These are phyloP conservation scores for Dimargaris cristalligena DNA, from an alignment of 192 early-diverging fungal species.

Conservation along the genomic window DNA sequence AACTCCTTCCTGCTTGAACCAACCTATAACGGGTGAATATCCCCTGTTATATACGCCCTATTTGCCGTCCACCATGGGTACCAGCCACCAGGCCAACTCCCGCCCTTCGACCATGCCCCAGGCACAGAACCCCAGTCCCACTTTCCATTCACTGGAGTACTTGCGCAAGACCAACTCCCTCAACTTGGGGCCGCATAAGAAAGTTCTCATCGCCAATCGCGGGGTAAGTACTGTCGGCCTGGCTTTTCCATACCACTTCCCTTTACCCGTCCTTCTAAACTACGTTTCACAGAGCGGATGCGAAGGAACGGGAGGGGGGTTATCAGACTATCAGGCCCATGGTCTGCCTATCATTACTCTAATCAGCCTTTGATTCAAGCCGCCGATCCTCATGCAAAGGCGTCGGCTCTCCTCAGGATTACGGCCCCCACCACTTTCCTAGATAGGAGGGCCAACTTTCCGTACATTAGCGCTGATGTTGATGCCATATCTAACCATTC, in stretches of 20 bases:
- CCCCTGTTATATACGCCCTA: too few species aligned
- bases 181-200: slow-evolving; percentile 20
- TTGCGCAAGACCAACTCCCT: slow-evolving; percentile 11
- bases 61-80: too few species aligned
- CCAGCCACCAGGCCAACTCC: too few species aligned
- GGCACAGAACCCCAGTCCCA: not conserved
- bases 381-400: not conserved
- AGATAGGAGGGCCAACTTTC: not conserved
- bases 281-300: too few species aligned
- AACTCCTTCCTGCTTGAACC: too few species aligned
- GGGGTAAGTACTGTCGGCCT: too few species aligned
- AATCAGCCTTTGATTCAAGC: not conserved
- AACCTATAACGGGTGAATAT: too few species aligned
- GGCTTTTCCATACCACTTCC: too few species aligned
- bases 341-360: too few species aligned
- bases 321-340: too few species aligned
- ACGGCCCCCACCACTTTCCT: not conserved
- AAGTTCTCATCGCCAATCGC: slow-evolving; percentile 36
- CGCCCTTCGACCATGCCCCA: not conserved
- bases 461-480: not conserved
- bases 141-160: slow-evolving; percentile 4
- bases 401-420: not conserved
- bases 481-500: not conserved
- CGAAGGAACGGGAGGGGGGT: too few species aligned
- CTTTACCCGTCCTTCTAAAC: too few species aligned